A percentile compares a stretch with the other conserved stretches of the same genome.
These are phyloP conservation scores for Phanerodontia chrysosporium DNA, from an alignment of 768 basidiomycete genomes.

Conservation along the genomic window DNA sequence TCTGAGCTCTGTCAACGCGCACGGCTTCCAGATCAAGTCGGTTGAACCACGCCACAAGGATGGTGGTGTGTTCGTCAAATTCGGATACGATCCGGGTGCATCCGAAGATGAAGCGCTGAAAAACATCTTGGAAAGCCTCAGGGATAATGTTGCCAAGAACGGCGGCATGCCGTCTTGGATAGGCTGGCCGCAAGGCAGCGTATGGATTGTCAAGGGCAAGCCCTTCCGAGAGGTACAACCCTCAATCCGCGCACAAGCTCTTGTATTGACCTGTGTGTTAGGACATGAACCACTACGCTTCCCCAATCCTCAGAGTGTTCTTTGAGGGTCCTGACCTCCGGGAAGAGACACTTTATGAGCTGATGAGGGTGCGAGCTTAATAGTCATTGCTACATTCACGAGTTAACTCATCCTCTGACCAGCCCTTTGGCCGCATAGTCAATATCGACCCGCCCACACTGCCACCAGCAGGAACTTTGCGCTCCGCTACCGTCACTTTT, in stretches of 20 bases:
- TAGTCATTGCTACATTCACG: background rate
- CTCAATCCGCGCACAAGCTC: background rate
- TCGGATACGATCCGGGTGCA: constrained; percentile 45
- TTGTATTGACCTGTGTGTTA: constrained; percentile 25
- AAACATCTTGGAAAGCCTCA: constrained; percentile 47
- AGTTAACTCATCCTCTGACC: constrained; percentile 6
- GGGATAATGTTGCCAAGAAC: constrained; percentile 37
- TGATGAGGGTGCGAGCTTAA: constrained; percentile 60
- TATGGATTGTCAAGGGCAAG: constrained; percentile 72
- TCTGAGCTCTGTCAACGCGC: constrained; percentile 47
- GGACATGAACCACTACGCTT: constrained; percentile 86
- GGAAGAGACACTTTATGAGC: constrained; percentile 73
- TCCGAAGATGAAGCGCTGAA: constrained; percentile 37
- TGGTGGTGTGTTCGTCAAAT: constrained; percentile 81
- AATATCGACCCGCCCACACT: constrained; percentile 59
- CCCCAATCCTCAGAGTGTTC: constrained; percentile 63
- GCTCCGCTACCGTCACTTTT: constrained; percentile 64
- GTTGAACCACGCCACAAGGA: constrained; percentile 71
- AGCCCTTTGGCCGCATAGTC: constrained; percentile 82
- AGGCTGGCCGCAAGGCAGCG: constrained; percentile 42
- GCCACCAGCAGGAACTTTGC: constrained; percentile 61
- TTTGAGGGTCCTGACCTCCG: constrained; percentile 88
- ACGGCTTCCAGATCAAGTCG: constrained; percentile 58
- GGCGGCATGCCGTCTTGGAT: constrained; percentile 65
- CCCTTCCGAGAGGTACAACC: constrained; percentile 75